Evolutionary conservation across 2,329 filamentous ascomycete species (phyloP), one percentile per base, ranked within the genome.

Genomic region (Ascochyta lentis): DNA sequence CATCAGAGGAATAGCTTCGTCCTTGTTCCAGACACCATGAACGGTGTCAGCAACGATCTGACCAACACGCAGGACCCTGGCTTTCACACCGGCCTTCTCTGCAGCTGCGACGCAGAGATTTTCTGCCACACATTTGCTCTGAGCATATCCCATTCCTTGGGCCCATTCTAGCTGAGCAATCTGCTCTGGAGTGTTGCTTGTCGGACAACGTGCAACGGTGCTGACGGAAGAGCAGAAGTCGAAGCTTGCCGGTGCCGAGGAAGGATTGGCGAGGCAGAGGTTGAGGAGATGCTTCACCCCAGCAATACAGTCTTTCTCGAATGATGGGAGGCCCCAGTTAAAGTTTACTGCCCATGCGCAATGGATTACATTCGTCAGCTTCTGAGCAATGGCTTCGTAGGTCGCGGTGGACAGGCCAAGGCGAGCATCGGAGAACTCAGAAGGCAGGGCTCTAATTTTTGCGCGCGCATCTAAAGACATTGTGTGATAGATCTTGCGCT

Each of bases 311-410:
- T 80, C 77, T n/a, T 59, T 58, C 44, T 83, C 82, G 58, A 85
- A 85, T 24, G 76, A 81, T 0, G 73, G 69, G 2, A 85, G 71
- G 3, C 72, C 72, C 58, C 83, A 74, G 67, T 83, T 84, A 72
- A 85, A 85, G 66, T 85, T 84, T 41, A 85, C 83, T 2, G 79
- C 72, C 83, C 83, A 84, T 1, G 82, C 81, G 59, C 77, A 77
- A 69, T 85, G 82, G 24, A 85, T 80, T 9, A 84, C 74, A 22
- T 67, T 71, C 0, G 76, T 74, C 2, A 84, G 65, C 3, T 48
- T 59, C 7, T 38, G 6, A 2, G 53, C 39, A 7, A 71, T 38
- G 1, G 41, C 19, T 0, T 51, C 33, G 45, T 63, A 59, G 1
- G 55, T 73, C 54, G 6, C 52, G 45, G 10, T 52, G 48, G 65